Evolutionary conservation across 345 rosid species (phyloP).

Genomic region (Populus simonii): DNA sequence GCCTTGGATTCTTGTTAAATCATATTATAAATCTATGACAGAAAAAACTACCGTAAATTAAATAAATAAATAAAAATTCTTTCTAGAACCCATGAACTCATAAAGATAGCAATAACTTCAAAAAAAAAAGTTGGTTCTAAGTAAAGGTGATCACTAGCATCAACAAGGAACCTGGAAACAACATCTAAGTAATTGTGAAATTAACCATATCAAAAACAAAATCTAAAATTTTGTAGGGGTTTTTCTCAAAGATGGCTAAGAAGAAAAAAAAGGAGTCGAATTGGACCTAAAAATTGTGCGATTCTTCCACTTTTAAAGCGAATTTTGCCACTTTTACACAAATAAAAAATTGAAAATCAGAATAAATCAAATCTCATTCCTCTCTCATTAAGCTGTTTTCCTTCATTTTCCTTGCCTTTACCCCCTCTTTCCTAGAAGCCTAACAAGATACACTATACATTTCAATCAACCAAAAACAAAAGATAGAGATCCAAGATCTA

Average conservation of each 20-base stretch:
- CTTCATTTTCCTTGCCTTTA: neutral
- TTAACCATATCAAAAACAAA: neutral
- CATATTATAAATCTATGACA: neutral
- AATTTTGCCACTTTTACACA: neutral
- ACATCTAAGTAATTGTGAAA: neutral
- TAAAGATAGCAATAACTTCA: neutral
- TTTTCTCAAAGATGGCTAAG: neutral
- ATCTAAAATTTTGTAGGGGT: too few relatives aligned
- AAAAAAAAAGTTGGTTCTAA: neutral
- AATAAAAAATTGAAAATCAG: neutral
- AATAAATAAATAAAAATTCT: too few relatives aligned
- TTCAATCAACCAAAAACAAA: neutral
- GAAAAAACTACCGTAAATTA: too few relatives aligned
- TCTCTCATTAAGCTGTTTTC: neutral
- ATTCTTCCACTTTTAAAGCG: neutral
- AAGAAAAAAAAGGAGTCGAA: neutral
- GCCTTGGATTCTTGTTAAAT: neutral
- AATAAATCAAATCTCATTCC: neutral
- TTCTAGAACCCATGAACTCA: neutral
- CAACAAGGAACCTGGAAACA: neutral
- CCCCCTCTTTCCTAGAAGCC: neutral
- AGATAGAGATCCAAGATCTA: neutral
- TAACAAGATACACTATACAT: neutral
- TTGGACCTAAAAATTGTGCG: neutral
- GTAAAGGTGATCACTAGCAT: neutral